Evolutionary conservation across 306 rosid genomes (phyloP).

Genomic region (Potentilla sterilis): DNA sequence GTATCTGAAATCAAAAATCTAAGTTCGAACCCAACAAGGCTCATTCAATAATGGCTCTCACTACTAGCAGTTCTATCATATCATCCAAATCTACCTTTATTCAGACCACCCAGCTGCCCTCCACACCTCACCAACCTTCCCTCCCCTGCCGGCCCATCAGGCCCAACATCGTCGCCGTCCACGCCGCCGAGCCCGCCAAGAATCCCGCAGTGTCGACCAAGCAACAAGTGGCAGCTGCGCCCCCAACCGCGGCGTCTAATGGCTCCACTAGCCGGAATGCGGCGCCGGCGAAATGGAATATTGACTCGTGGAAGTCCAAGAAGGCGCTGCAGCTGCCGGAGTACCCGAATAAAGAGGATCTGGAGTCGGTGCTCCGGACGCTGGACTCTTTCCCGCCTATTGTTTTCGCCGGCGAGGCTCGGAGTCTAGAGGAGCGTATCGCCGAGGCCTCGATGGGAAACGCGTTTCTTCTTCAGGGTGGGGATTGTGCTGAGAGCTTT

Average conservation of each 20-base stretch:
- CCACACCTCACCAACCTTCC: conserved; percentile 41
- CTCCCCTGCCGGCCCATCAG: conserved; percentile 27
- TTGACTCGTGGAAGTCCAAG: conserved; percentile 78
- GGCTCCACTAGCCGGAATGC: conserved; percentile 29
- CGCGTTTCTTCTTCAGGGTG: conserved; percentile 87
- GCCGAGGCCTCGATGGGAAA: conserved; percentile 87
- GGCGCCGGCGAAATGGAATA: conserved; percentile 49
- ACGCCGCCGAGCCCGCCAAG: conserved; percentile 85
- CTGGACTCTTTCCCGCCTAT: conserved; percentile 90
- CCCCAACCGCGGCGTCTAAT: conserved; percentile 10
- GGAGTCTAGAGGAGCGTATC: conserved; percentile 71
- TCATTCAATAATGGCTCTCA: conserved; percentile 39
- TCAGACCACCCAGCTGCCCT: conserved; percentile 21
- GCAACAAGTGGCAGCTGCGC: conserved; percentile 20
- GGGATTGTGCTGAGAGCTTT: conserved; percentile 98
- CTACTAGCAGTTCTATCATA: conserved; percentile 40
- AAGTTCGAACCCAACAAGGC: background rate
- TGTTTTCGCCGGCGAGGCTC: conserved; percentile 93
- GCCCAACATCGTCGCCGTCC: conserved; percentile 51
- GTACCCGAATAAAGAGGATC: conserved; percentile 69
- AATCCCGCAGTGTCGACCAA: conserved; percentile 58
- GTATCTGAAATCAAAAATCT: background rate
- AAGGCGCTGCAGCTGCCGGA: conserved; percentile 88
- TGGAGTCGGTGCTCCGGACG: conserved; percentile 66
- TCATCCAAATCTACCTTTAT: conserved; percentile 44